Evolutionary conservation across 2,329 filamentous ascomycete species (phyloP).

Genomic region (Colletotrichum camelliae): DNA sequence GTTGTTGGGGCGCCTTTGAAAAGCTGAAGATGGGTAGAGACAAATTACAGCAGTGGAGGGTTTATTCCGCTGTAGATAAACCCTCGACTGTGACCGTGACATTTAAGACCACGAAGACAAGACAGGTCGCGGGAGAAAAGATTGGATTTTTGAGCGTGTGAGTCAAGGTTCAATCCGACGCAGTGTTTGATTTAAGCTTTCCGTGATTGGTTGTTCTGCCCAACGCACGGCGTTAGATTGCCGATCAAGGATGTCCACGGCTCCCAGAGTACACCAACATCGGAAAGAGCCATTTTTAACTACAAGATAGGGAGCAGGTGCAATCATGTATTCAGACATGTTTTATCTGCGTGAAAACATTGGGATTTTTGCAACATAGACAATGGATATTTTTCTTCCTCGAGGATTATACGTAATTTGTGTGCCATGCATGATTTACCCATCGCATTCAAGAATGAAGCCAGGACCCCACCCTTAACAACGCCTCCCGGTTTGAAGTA

Average conservation of each 20-base stretch:
- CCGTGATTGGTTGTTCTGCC: not conserved
- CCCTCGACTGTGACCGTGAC: not conserved
- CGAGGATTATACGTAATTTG: too few relatives aligned
- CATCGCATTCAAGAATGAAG: too few relatives aligned
- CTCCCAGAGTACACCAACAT: not conserved
- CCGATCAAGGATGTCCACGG: not conserved
- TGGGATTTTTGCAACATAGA: too few relatives aligned
- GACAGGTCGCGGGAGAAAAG: not conserved
- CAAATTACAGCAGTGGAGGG: not conserved
- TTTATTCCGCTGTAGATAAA: not conserved
- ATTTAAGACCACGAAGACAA: not conserved
- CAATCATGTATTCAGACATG: too few relatives aligned
- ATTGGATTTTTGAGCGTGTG: not conserved
- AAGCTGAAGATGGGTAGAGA: not conserved
- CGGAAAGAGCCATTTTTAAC: too few relatives aligned
- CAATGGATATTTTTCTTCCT: too few relatives aligned
- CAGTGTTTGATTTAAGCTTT: not conserved
- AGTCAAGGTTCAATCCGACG: not conserved
- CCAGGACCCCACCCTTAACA: constrained; percentile 6
- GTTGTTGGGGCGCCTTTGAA: not conserved
- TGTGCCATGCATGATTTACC: too few relatives aligned
- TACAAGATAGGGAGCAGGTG: too few relatives aligned
- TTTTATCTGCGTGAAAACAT: too few relatives aligned
- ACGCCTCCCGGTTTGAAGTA: not conserved
- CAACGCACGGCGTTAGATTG: not conserved